These are phyloP conservation scores for Trypanosoma caninum DNA, from an alignment of 208 protist species.

Conservation along the genomic window DNA sequence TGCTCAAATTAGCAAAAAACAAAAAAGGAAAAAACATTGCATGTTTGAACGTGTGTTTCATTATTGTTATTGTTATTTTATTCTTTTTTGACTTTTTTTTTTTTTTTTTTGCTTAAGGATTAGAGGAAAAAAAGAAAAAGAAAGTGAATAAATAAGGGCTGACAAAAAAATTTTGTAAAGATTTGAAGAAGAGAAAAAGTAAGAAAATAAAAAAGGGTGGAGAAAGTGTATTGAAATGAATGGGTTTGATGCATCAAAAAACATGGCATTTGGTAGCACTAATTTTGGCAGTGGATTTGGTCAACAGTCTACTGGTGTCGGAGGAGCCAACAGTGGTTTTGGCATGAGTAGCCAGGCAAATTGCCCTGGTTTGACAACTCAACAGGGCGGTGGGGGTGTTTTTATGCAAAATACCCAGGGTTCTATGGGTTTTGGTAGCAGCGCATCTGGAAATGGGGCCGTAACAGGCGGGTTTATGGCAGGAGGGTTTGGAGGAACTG, in stretches of 20 bases:
- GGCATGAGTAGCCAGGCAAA: neutral
- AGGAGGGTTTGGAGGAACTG: slow-evolving; percentile 4
- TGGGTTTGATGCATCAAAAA: slow-evolving; percentile 8
- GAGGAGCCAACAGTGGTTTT: slow-evolving; percentile 1
- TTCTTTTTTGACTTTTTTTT: neutral
- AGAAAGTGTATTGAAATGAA: slow-evolving; percentile 9
- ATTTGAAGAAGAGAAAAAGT: neutral
- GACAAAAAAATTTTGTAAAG: neutral
- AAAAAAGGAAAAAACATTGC: neutral
- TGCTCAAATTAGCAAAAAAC: neutral
- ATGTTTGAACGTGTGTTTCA: neutral
- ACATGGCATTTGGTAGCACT: neutral
- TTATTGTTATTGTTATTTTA: neutral
- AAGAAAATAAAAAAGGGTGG: neutral
- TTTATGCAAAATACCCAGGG: neutral
- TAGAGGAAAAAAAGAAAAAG: neutral
- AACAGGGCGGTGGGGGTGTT: neutral
- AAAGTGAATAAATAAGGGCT: neutral
- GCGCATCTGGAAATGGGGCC: neutral
- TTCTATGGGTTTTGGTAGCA: neutral
- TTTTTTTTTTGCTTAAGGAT: slow-evolving; percentile 12
- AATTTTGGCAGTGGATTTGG: slow-evolving; percentile 5
- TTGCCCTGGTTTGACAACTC: neutral
- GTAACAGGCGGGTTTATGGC: neutral
- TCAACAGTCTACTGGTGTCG: slow-evolving; percentile 18